Percentiles rank a stretch among this genome's conserved stretches.
These are phyloP conservation scores for Ustilago nuda DNA, from an alignment of 1,284 basidiomycete genomes.

Conservation along the genomic window DNA sequence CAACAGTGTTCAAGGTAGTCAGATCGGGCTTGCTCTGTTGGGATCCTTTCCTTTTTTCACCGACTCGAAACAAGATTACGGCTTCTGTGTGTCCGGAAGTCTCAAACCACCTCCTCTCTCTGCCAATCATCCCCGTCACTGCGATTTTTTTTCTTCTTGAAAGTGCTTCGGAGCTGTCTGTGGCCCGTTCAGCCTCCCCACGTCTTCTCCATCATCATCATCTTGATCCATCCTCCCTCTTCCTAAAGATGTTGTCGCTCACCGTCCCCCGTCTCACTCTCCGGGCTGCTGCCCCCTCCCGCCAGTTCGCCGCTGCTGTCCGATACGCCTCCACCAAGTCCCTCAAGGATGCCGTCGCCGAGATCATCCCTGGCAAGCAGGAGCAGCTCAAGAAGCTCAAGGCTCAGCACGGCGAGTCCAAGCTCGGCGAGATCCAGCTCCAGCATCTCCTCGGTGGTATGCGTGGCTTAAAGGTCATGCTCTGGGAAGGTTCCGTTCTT, in stretches of 20 bases:
- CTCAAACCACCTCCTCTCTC: not conserved
- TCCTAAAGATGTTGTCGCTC: conserved; percentile 62
- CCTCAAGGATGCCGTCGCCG: conserved; percentile 66
- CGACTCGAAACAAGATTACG: not conserved
- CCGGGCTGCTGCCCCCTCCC: conserved; percentile 58
- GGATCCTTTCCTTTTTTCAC: no score
- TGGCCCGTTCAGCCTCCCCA: not conserved
- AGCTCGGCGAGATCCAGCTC: conserved; percentile 67
- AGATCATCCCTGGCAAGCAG: conserved; percentile 68
- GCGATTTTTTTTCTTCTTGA: not conserved
- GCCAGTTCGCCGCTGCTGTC: conserved; percentile 65
- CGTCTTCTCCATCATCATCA: conserved; percentile 35
- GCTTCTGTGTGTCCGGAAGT: not conserved
- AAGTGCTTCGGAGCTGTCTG: conserved; percentile 5
- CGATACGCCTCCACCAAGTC: conserved; percentile 67
- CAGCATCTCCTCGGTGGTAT: conserved; percentile 68
- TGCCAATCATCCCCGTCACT: not conserved
- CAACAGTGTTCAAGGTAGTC: not conserved
- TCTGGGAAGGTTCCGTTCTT: conserved; percentile 69
- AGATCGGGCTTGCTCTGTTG: not conserved
- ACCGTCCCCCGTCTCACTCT: conserved; percentile 64
- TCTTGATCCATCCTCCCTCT: conserved; percentile 13
- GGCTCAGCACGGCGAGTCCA: conserved; percentile 62
- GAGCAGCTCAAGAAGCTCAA: conserved; percentile 68
- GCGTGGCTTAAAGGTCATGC: conserved; percentile 69